Base-by-base conservation (phyloP, 345 rosid species). In the Gossypium mustelinum region DNA sequence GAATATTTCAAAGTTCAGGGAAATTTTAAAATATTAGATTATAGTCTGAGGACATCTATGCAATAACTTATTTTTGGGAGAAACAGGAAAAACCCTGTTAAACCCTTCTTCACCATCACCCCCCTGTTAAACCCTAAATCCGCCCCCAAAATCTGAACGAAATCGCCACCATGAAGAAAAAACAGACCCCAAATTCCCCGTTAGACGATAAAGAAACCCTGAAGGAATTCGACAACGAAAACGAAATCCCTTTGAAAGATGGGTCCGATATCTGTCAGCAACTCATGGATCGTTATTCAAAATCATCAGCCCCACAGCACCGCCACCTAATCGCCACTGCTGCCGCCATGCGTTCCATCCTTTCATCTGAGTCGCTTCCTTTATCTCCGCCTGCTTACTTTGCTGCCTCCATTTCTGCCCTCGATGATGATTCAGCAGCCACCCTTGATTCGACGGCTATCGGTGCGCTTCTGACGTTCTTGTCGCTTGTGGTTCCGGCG, bases 271-370 rank as follows among this genome's bases (percentile, higher is more conserved):
- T 95, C 73, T 95, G 90, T 82, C 92, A 87, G 68, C 96, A 91
- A 69, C 93, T 95, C 61, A 86, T 95, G 87, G 92, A 89, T 79
- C 98, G 99, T 27, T 95, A 95, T 64, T 84, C 94, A 57, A 79
- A 89, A 50, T 95, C 96, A 47, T 81, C 97, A 1, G 98, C 99
- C 55, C 80, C 88, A 0, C 98, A 95, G 75, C 97, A 93, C 80
- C 88, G 94, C 73, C 98, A 94, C 81, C 94, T 94, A 57, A 80
- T 92, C 54, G 98, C 98, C 71, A 86, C 95, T 27, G 91, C 97
- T 45, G 94, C 87, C 54, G 92, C 99, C 22, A 87, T 91, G 83
- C 97, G 96, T 65, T 89, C 99, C 39, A 90, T 93, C 11, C 97
- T 95, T 77, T 69, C 83, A 29, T 71, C 94, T 5, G 97, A 90